Evolutionary conservation across 2,329 filamentous ascomycete genomes (phyloP).

Genomic region (Pyrenophora graminea): DNA sequence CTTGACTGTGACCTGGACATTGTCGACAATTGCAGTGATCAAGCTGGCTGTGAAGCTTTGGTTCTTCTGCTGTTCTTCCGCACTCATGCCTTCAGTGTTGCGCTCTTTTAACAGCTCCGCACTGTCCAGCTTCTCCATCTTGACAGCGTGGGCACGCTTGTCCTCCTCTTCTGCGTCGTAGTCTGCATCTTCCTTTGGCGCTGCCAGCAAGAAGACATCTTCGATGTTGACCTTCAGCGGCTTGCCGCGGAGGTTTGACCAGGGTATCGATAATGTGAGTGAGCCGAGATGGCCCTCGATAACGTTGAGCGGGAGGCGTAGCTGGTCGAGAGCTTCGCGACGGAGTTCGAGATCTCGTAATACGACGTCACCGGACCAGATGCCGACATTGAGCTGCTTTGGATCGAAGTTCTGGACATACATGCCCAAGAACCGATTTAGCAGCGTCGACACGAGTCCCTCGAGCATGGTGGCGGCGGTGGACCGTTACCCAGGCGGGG

Average conservation of each 20-base stretch:
- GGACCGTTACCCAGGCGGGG: slow-evolving; percentile 76
- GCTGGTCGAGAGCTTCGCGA: slow-evolving; percentile 92
- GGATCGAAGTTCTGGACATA: slow-evolving; percentile 99
- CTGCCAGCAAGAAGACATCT: slow-evolving; percentile 93
- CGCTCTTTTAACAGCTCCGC: slow-evolving; percentile 92
- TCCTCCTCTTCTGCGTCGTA: slow-evolving; percentile 95
- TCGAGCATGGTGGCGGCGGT: slow-evolving; percentile 78
- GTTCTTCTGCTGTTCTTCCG: slow-evolving; percentile 94
- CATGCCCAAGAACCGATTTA: slow-evolving; percentile 99
- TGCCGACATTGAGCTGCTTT: slow-evolving; percentile 95
- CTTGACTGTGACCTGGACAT: slow-evolving; percentile 95
- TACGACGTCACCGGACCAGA: slow-evolving; percentile 98
- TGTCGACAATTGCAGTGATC: slow-evolving; percentile 96
- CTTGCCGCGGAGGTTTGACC: slow-evolving; percentile 93
- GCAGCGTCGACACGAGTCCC: slow-evolving; percentile 91
- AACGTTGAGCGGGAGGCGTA: slow-evolving; percentile 95
- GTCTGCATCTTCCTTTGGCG: slow-evolving; percentile 91
- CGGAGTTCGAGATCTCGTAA: slow-evolving; percentile 89
- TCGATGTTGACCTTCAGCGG: slow-evolving; percentile 95
- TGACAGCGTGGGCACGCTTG: slow-evolving; percentile 81
- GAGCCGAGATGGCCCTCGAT: slow-evolving; percentile 91
- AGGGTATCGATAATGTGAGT: slow-evolving; percentile 90
- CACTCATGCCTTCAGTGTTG: slow-evolving; percentile 88
- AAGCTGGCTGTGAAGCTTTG: slow-evolving; percentile 97
- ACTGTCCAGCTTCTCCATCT: slow-evolving; percentile 98